Base-by-base conservation (phyloP, 805 yeast species). In the Monosporozyma siamensis region DNA sequence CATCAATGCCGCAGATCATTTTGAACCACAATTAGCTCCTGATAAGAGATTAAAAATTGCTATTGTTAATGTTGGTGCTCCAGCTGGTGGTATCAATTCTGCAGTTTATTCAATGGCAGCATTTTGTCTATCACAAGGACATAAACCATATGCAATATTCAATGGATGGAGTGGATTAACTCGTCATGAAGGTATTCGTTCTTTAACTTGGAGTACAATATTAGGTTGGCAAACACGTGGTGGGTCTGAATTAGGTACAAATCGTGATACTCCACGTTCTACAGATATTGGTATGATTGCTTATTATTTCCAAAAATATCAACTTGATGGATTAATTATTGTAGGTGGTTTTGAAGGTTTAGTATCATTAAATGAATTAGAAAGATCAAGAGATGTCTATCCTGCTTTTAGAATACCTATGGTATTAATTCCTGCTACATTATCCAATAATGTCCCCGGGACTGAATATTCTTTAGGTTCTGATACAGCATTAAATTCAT, bases 281-380 rank as follows among this genome's bases (percentile, higher is more conserved):
- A 68, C 75, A 18, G 81, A 82, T 63, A 67, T 76, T 44, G 92
- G 90, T 35, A 66, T 74, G 59, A 72, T 83, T 41, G 89, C 90
- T 1, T 82, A 74, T 59, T 74, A 80, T 52, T 76, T 83, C 53
- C 81, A 80, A 58, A 78, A 81, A 53, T 75, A 75, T 61, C 63
- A 72, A 38, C 71, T 83, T 51, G 78, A 83, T 52, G 94, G 92
- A 21, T 68, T 83, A 56, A 66, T 83, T 38, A 65, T 83, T 14
- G 79, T 82, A 49, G 94, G 94, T 55, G 94, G 94, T 1, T 83
- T 83, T 58, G 94, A 83, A 65, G 85, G 84, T 4, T 81, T 81
- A 52, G 69, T 72, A 8, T 75, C 90, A 4, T 68, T 83, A 53
- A 72, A 80, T 55, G 77, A 82, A 64, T 68, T 83, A 53, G 77